Conservation (phyloP, 805 yeast species). For the Candida cerambycidarum region DNA sequence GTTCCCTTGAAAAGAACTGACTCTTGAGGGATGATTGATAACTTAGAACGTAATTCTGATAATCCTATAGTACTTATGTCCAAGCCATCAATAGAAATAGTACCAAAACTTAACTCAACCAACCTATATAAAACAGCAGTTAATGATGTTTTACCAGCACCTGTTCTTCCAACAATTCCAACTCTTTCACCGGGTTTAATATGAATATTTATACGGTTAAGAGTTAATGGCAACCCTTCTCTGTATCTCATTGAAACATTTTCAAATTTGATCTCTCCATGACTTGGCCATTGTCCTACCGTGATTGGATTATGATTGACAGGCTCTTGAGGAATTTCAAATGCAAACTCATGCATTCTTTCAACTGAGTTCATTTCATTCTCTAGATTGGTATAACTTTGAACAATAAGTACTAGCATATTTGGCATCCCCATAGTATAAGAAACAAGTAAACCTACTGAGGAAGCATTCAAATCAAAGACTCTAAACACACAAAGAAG, state of each 20-base stretch:
- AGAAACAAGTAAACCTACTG: slow-evolving; percentile 36
- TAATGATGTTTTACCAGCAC: slow-evolving; percentile 76
- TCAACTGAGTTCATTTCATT: slow-evolving; percentile 43
- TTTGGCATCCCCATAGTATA: slow-evolving; percentile 37
- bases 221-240: slow-evolving; percentile 57
- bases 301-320: slow-evolving; percentile 48
- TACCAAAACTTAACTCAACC: slow-evolving; percentile 51
- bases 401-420: slow-evolving; percentile 32
- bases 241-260: slow-evolving; percentile 56
- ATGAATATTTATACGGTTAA: slow-evolving; percentile 43
- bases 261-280: slow-evolving; percentile 48
- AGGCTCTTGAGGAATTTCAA: slow-evolving; percentile 66
- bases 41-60: slow-evolving; percentile 51
- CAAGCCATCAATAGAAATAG: slow-evolving; percentile 55
- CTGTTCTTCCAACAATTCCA: slow-evolving; percentile 88
- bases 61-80: slow-evolving; percentile 55
- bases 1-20: slow-evolving; percentile 64
- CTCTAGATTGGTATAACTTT: slow-evolving; percentile 37
- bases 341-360: slow-evolving; percentile 45
- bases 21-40: slow-evolving; percentile 71
- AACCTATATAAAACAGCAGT: slow-evolving; percentile 62
- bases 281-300: slow-evolving; percentile 47
- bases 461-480: slow-evolving; percentile 33
- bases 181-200: slow-evolving; percentile 63
- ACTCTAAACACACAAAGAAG: slow-evolving; percentile 35